Evolutionary conservation across 1,284 basidiomycete species (phyloP).

Genomic region (Mycosarcoma mackinlayi): DNA sequence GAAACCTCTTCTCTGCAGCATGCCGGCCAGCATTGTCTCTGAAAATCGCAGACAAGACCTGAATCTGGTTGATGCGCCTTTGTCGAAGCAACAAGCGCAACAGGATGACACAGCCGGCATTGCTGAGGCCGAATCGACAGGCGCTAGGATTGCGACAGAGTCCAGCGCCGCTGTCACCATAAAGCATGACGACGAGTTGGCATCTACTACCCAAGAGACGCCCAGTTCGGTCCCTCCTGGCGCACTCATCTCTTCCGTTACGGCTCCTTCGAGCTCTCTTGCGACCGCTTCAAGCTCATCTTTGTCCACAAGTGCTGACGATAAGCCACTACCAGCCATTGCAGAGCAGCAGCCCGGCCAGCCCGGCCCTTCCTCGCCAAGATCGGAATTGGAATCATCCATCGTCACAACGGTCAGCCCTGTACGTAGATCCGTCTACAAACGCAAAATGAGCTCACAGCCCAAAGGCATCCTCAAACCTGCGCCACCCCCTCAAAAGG

Average conservation of each 20-base stretch:
- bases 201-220: background rate
- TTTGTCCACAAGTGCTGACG: background rate
- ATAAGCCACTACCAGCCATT: constrained; percentile 27
- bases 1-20: constrained; percentile 12
- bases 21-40: constrained; percentile 18
- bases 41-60: constrained; percentile 5
- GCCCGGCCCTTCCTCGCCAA: constrained; percentile 4
- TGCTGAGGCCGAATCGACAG: background rate
- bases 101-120: background rate
- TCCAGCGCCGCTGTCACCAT: background rate
- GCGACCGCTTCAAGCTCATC: too few relatives aligned
- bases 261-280: background rate
- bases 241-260: constrained; percentile 6
- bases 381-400: constrained; percentile 21
- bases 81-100: background rate
- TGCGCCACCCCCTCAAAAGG: constrained; percentile 54
- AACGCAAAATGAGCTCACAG: constrained; percentile 35
- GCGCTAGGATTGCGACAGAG: background rate
- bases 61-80: background rate
- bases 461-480: constrained; percentile 63
- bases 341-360: constrained; percentile 2
- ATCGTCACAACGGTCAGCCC: constrained; percentile 38
- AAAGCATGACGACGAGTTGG: background rate
- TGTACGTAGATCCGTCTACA: constrained; percentile 47
- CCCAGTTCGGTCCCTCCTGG: constrained; percentile 14